Base-by-base conservation (phyloP, 1,284 basidiomycete species). In the Austropuccinia psidii region DNA sequence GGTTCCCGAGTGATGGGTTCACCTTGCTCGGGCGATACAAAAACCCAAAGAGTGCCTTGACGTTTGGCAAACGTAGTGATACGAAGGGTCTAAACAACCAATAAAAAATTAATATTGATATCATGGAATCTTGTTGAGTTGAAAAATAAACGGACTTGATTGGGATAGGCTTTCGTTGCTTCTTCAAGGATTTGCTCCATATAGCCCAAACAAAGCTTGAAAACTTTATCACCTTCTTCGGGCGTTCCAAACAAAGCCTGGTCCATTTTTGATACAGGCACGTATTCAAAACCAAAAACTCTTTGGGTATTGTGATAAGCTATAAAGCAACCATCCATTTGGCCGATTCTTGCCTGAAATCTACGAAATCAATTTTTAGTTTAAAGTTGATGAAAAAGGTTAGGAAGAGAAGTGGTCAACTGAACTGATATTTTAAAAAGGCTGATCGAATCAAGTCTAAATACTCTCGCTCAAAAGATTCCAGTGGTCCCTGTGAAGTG, bases 291-390 rank as follows among this genome's bases (percentile, higher is more conserved):
- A 0, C 95, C 95, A 78, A 94, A 95, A 73, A 95, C 86, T 17
- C 86, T 85, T 8, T 86, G 85, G 0, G 92, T 96, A 76, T 95
- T 97, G 81, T 98, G 95, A 80, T 96, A 97, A 9, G 93, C 91
- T 35, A 97, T 87, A 77, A 98, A 87, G 31, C 96, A 89, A 17
- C 95, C 95, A 79, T 98, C 94, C 95, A 98, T 98, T 79, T 90
- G 87, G 1, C 95, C 95, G 76, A 98, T 98, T 5, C 95, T 88
- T 0, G 87, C 94, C 84, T 98, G 95, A 83, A 98, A 91, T 77
- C 90, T 91, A 75, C 17, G 57, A n/a, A n/a, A 50, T n/a, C 17
- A 29, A 33, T 65, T 41, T 15, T 9, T 24, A 3, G 47, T 47
- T 37, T 21, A 29, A 45, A 24, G 29, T 21, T 7, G 37, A 24